phyloP scores from a whole-genome alignment of 108 stramenopile species.

The Nitzschia putrida region DNA sequence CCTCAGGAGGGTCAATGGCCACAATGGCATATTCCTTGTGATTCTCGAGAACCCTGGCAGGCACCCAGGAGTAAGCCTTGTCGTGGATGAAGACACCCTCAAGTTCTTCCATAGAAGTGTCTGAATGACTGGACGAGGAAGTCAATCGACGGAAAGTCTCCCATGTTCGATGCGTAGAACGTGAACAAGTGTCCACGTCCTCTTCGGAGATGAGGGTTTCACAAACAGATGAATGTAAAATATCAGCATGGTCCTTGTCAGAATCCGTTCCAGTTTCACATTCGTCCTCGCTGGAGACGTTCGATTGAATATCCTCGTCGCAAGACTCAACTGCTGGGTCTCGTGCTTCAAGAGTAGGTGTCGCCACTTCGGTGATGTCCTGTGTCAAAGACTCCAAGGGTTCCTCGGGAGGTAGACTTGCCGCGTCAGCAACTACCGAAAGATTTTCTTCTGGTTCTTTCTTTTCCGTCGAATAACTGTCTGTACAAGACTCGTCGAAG shows the following conservation, averaged over 20 bases:
- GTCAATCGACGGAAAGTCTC: neutral
- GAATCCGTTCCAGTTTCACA: neutral
- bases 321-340: neutral
- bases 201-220: neutral
- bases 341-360: neutral
- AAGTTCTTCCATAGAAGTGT: neutral
- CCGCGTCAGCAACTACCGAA: no score
- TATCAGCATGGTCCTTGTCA: neutral
- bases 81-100: constrained; percentile 63
- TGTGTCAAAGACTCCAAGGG: no score
- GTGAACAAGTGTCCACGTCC: neutral
- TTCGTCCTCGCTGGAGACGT: neutral
- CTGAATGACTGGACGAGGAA: neutral
- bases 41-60: constrained; percentile 55
- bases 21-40: constrained; percentile 49
- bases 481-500: neutral
- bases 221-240: neutral
- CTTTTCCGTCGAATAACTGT: neutral
- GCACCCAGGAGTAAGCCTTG: constrained; percentile 66
- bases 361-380: no score
- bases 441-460: neutral
- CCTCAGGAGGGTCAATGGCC: constrained; percentile 36
- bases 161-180: neutral
- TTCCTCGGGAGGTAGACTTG: no score
- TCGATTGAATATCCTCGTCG: neutral